These are phyloP conservation scores for baker's yeast (Saccharomyces cerevisiae) DNA, from an alignment of 805 yeast species.

Conservation along the genomic window DNA sequence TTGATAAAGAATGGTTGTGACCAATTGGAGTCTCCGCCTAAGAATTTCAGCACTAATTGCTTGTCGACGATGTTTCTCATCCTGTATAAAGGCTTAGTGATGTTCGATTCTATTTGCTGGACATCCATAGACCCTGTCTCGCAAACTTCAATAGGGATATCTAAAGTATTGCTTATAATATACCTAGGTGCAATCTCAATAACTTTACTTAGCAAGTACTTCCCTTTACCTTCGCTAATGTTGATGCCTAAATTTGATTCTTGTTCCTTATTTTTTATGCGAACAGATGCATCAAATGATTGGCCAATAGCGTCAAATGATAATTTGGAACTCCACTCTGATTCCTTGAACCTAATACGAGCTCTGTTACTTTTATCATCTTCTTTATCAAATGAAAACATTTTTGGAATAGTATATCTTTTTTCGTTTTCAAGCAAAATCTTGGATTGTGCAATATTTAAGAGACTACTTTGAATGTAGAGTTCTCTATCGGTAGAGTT, in stretches of 20 bases:
- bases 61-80: constrained; percentile 46
- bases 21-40: constrained; percentile 57
- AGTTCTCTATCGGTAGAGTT: constrained; percentile 71
- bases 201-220: constrained; percentile 66
- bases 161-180: constrained; percentile 55
- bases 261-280: constrained; percentile 40
- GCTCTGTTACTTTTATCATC: constrained; percentile 60
- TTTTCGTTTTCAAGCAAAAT: constrained; percentile 26
- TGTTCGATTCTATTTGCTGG: constrained; percentile 39
- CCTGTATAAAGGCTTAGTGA: constrained; percentile 52
- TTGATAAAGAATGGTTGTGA: constrained; percentile 80
- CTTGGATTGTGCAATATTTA: constrained; percentile 44
- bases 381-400: constrained; percentile 75
- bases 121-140: constrained; percentile 59
- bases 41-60: constrained; percentile 52
- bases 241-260: constrained; percentile 73
- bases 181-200: constrained; percentile 79
- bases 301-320: constrained; percentile 91
- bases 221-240: constrained; percentile 78
- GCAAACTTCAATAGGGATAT: constrained; percentile 47
- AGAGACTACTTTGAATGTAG: constrained; percentile 45
- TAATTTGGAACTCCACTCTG: constrained; percentile 62
- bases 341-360: constrained; percentile 53
- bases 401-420: constrained; percentile 44
- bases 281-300: constrained; percentile 47